These are phyloP conservation scores for Cytospora paraplurivora DNA, from an alignment of 2,329 filamentous ascomycete species.

Conservation along the genomic window DNA sequence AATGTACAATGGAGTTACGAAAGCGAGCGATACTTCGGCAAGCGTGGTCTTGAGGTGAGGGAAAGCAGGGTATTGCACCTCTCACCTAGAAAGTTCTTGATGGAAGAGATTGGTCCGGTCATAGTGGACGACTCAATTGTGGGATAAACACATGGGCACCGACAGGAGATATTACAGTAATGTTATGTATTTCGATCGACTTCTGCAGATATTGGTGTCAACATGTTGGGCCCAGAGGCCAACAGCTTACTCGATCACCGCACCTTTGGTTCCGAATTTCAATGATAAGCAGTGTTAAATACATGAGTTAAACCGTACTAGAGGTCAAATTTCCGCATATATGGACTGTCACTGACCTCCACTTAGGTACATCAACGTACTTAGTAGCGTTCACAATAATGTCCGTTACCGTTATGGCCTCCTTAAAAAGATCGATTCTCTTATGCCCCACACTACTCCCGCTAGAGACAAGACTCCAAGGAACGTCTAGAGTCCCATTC, in stretches of 20 bases:
- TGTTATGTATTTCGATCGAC: too few species aligned
- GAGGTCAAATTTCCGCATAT: constrained; percentile 28
- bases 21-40: too few species aligned
- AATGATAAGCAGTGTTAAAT: background rate
- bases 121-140: too few species aligned
- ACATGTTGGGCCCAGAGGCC: too few species aligned
- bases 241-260: too few species aligned
- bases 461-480: constrained; percentile 32
- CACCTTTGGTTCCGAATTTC: background rate
- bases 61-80: too few species aligned
- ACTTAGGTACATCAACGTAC: constrained; percentile 33
- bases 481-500: constrained; percentile 26
- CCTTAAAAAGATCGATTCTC: constrained; percentile 33
- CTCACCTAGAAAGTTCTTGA: too few species aligned
- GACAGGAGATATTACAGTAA: too few species aligned
- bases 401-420: constrained; percentile 30
- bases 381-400: constrained; percentile 32
- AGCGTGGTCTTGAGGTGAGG: too few species aligned
- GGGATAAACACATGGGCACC: too few species aligned
- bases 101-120: too few species aligned
- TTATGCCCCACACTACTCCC: constrained; percentile 35
- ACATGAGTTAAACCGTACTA: background rate
- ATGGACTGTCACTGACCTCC: constrained; percentile 32
- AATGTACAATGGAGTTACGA: constrained; percentile 38
- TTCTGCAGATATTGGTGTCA: too few species aligned